Base-by-base conservation (phyloP, 139 green algal species). In the Chlamydomonas sp. region DNA sequence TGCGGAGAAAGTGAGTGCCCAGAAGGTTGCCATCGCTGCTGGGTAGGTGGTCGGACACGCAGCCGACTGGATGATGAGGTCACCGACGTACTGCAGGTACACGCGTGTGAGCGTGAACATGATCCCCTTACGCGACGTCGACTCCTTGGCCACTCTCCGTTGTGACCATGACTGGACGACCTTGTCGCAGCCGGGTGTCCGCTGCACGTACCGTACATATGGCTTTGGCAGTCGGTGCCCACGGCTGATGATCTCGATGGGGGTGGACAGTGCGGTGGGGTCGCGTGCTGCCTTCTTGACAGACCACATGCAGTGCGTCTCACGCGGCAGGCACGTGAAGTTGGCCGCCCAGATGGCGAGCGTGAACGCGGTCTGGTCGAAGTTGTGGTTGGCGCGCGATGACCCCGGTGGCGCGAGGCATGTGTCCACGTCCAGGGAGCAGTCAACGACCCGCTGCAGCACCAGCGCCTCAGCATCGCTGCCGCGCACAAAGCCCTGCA, bases 291-390 rank as follows among this genome's bases (percentile, higher is more conserved):
- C 50, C 64, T 77, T 77, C 64, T 77, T 77, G 6, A 71, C 64
- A 49, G 50, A 58, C 64, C 64, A 70, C 35, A 59, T 58, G 28
- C 31, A 50, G 35, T 58, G 35, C 24, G 36, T 58, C 49, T 77
- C 70, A 2, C 71, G 70, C 5, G 75, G 75, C 65, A 81, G 49
- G 65, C 70, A 77, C 29, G 43, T 58, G 47, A 69, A 76, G 69
- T 61, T 73, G 16, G 26, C 43, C 35, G 28, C 70, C 39, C 48
- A 74, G n/a, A 75, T 71, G 13, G 47, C 1, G 2, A 81, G 49
- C 5, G 70, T 81, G 35, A 81, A 48, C 3, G 75, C 70, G 4
- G 70, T 72, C 60, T 78, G 76, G 35, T 82, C 71, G 60, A 74
- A 82, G 66, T 78, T 67, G 72, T 72, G 47, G 35, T 74, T 78